A percentile compares a stretch with the other conserved stretches of the same genome.
These are phyloP conservation scores for Kodamaea laetipori DNA, from an alignment of 805 yeast genomes.

Conservation along the genomic window DNA sequence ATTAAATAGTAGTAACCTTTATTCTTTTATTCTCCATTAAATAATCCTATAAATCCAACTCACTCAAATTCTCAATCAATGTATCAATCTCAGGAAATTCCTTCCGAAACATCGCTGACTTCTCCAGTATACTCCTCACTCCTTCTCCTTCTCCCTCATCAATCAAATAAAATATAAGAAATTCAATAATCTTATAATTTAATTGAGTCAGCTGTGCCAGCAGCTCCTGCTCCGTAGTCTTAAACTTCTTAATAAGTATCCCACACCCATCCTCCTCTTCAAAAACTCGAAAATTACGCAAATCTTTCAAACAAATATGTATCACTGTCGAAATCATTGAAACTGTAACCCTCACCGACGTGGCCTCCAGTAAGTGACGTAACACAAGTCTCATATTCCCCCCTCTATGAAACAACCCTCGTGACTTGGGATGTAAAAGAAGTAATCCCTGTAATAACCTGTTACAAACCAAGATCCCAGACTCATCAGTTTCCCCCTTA, in stretches of 20 bases:
- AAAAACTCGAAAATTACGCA: slow-evolving; percentile 58
- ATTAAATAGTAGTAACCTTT: too few species aligned
- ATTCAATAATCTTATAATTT: slow-evolving; percentile 66
- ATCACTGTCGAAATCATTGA: slow-evolving; percentile 56
- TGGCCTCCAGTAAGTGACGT: slow-evolving; percentile 22
- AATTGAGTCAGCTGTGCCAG: slow-evolving; percentile 32
- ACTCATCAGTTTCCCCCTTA: slow-evolving; percentile 2
- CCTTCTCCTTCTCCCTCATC: slow-evolving; percentile 47
- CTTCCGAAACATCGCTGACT: slow-evolving; percentile 36
- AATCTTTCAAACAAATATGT: slow-evolving; percentile 57
- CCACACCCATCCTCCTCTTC: slow-evolving; percentile 60
- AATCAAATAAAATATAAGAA: slow-evolving; percentile 64
- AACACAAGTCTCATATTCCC: slow-evolving; percentile 41
- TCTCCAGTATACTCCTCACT: slow-evolving; percentile 25
- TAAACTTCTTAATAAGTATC: slow-evolving; percentile 45
- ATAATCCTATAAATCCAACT: slow-evolving; percentile 30
- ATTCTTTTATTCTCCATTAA: too few species aligned
- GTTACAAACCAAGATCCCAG: slow-evolving; percentile 18
- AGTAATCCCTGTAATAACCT: slow-evolving; percentile 59
- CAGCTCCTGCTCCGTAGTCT: slow-evolving; percentile 33
- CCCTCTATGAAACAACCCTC: slow-evolving; percentile 48
- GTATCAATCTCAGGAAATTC: slow-evolving; percentile 44
- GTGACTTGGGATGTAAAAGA: slow-evolving; percentile 57
- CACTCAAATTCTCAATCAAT: slow-evolving; percentile 38
- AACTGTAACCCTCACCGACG: slow-evolving; percentile 23